phyloP scores from a whole-genome alignment of 2,329 filamentous ascomycete species.

The Hawksworthiomyces lignivorus region DNA sequence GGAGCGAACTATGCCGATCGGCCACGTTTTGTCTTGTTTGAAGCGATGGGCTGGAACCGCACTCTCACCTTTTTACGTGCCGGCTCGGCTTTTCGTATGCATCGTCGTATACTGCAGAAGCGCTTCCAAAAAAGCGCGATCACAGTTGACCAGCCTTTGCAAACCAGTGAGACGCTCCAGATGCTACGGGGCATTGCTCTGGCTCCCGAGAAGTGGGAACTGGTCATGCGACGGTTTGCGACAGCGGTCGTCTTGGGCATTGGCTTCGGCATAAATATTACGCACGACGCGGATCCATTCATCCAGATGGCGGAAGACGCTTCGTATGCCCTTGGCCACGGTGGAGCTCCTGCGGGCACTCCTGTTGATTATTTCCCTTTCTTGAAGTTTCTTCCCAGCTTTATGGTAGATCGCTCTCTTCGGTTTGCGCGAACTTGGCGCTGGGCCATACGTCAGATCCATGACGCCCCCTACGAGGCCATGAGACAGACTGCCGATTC shows the following conservation, averaged over 20 bases:
- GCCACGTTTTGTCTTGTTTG: slow-evolving; percentile 34
- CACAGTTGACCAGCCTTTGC: slow-evolving; percentile 9
- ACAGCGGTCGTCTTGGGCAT: slow-evolving; percentile 34
- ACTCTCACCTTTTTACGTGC: slow-evolving; percentile 35
- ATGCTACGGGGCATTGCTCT: slow-evolving; percentile 24
- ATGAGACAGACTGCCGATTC: neutral
- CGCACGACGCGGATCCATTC: slow-evolving; percentile 29
- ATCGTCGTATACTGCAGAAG: slow-evolving; percentile 29
- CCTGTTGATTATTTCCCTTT: slow-evolving; percentile 15
- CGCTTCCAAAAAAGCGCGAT: slow-evolving; percentile 29
- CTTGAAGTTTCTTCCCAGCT: slow-evolving; percentile 12
- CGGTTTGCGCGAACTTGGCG: slow-evolving; percentile 10
- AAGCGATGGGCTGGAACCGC: slow-evolving; percentile 34
- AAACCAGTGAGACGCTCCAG: slow-evolving; percentile 23
- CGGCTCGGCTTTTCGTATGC: slow-evolving; percentile 31
- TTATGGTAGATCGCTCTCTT: slow-evolving; percentile 10
- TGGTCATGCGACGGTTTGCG: slow-evolving; percentile 28
- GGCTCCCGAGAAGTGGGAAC: slow-evolving; percentile 29
- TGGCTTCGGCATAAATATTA: slow-evolving; percentile 34
- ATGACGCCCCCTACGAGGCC: slow-evolving; percentile 21
- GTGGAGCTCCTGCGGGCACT: slow-evolving; percentile 12
- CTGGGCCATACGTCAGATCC: slow-evolving; percentile 17
- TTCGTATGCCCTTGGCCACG: slow-evolving; percentile 13
- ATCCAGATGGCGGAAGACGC: slow-evolving; percentile 28
- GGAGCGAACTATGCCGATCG: slow-evolving; percentile 37